These are phyloP conservation scores for Spergularia bocconei DNA, from an alignment of 148 eudicot species.

Conservation along the genomic window DNA sequence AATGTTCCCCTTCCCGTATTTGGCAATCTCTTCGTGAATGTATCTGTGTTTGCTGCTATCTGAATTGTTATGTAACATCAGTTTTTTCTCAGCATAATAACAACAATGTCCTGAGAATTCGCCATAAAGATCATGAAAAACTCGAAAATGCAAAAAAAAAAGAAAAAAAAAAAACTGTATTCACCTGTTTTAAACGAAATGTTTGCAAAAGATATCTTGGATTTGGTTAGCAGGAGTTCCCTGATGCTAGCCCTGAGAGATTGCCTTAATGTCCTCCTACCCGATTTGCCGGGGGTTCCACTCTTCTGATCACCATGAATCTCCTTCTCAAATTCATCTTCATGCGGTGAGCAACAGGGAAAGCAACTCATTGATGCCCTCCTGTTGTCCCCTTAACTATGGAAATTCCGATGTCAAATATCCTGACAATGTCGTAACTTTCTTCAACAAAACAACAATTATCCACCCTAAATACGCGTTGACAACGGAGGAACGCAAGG, in stretches of 20 bases:
- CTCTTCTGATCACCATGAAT: neutral
- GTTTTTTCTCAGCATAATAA: neutral
- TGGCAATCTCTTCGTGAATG: conserved; percentile 67
- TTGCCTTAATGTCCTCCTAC: conserved; percentile 20
- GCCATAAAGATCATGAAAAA: neutral
- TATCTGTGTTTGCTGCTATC: conserved; percentile 78
- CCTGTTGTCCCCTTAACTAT: conserved; percentile 5
- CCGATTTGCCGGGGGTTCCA: conserved; percentile 3
- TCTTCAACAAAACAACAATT: neutral
- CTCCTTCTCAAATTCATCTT: neutral
- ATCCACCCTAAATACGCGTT: neutral
- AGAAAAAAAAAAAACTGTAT: neutral
- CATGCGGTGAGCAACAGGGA: conserved; percentile 25
- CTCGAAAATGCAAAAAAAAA: neutral
- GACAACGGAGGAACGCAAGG: neutral
- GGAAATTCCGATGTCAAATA: neutral
- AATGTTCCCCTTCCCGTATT: conserved; percentile 65
- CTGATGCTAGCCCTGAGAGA: conserved; percentile 49
- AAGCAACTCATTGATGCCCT: conserved; percentile 31
- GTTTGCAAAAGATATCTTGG: conserved; percentile 50
- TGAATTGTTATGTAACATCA: conserved; percentile 25
- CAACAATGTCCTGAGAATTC: neutral
- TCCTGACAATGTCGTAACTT: neutral
- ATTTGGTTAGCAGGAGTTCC: conserved; percentile 31
- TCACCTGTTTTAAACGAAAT: conserved; percentile 73